phyloP scores from a whole-genome alignment of 2,329 filamentous ascomycete genomes.

The Aspergillus tamarii region DNA sequence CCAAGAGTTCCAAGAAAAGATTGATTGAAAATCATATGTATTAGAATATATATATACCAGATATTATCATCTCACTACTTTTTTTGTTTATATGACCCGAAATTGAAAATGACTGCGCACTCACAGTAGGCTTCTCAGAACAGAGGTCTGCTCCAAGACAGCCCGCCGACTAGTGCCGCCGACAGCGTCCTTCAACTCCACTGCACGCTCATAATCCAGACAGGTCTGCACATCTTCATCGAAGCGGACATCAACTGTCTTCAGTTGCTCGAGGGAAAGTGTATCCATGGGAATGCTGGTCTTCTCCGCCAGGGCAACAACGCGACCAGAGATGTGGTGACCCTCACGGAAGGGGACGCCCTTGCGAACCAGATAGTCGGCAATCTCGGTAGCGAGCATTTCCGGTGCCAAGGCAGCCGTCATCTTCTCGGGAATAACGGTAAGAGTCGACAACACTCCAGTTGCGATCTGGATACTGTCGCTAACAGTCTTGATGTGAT shows the following conservation, averaged over 20 bases:
- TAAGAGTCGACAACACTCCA: conserved; percentile 75
- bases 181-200: conserved; percentile 75
- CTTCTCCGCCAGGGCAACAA: conserved; percentile 73
- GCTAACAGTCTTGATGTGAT: conserved; percentile 77
- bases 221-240: conserved; percentile 69
- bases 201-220: conserved; percentile 81
- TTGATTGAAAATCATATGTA: conserved; percentile 3
- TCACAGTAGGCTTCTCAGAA: conserved; percentile 59
- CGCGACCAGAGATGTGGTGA: conserved; percentile 74
- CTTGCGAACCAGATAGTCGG: conserved; percentile 53
- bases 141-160: conserved; percentile 70
- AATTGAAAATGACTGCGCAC: conserved; percentile 5
- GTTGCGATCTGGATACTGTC: conserved; percentile 83
- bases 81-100: conserved; percentile 5
- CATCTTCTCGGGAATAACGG: conserved; percentile 74
- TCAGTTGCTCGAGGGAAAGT: conserved; percentile 67
- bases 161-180: conserved; percentile 76
- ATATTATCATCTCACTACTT: conserved; percentile 3
- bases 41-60: conserved; percentile 7
- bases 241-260: conserved; percentile 70
- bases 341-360: conserved; percentile 77
- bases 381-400: conserved; percentile 71
- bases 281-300: conserved; percentile 70
- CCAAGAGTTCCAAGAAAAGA: not conserved
- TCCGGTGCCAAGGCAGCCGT: conserved; percentile 74